A percentile compares a stretch with the other conserved stretches of the same genome.
Conservation (phyloP, 2,329 filamentous ascomycete species). For the Chrysoporthe deuterocubensis region DNA sequence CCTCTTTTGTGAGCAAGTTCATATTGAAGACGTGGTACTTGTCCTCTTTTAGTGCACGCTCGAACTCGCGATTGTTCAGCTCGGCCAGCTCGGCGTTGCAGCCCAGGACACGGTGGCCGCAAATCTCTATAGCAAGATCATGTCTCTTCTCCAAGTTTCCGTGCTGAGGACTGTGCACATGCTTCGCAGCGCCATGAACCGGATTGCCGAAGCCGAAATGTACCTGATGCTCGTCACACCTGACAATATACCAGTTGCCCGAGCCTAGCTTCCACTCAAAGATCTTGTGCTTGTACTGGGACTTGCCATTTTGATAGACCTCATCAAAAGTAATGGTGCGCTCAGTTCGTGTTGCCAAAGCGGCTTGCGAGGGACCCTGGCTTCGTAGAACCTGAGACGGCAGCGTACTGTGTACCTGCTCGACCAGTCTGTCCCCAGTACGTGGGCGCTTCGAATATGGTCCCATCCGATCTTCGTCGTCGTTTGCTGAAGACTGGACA, state of each 20-base stretch:
- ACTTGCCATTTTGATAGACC: constrained; percentile 40
- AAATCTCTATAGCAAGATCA: constrained; percentile 36
- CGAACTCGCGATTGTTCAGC: constrained; percentile 41
- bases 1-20: constrained; percentile 27
- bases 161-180: constrained; percentile 40
- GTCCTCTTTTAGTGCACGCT: constrained; percentile 34
- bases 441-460: constrained; percentile 23
- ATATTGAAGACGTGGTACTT: constrained; percentile 37
- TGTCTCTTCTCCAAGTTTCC: constrained; percentile 37
- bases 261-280: constrained; percentile 37
- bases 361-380: background rate
- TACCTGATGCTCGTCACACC: constrained; percentile 44
- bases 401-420: background rate
- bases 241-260: constrained; percentile 42
- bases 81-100: constrained; percentile 38
- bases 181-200: constrained; percentile 44
- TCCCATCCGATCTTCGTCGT: background rate
- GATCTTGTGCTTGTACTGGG: constrained; percentile 41
- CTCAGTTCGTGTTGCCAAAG: constrained; percentile 8
- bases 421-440: constrained; percentile 16
- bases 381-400: background rate
- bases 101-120: constrained; percentile 42
- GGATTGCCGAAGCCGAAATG: constrained; percentile 42
- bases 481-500: constrained; percentile 6
- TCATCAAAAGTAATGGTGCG: constrained; percentile 41